phyloP scores from a whole-genome alignment of 1,284 basidiomycete species.

The Malassezia nana region DNA sequence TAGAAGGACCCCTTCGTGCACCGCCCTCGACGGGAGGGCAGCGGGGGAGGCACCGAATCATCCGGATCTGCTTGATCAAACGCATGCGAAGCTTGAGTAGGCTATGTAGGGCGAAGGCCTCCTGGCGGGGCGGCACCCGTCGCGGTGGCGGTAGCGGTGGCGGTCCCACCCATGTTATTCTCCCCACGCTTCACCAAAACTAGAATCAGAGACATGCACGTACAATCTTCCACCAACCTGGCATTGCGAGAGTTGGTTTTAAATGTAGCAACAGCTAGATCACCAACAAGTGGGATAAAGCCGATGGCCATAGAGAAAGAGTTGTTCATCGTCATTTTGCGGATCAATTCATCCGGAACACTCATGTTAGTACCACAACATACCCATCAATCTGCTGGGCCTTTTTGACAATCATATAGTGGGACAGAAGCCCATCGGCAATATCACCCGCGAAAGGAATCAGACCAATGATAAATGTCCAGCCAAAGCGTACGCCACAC shows the following conservation, averaged over 20 bases:
- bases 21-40: too few species aligned
- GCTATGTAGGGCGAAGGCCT: neutral
- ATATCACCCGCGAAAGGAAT: conserved; percentile 64
- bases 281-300: conserved; percentile 67
- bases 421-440: conserved; percentile 61
- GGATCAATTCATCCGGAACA: conserved; percentile 32
- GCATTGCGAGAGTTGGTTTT: conserved; percentile 88
- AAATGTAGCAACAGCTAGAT: conserved; percentile 63
- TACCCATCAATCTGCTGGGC: conserved; percentile 58
- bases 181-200: conserved; percentile 6
- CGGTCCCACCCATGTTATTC: neutral
- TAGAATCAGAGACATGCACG: neutral
- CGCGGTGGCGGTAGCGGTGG: neutral
- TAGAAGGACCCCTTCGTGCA: too few species aligned
- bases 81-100: too few species aligned
- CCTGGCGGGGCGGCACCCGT: neutral
- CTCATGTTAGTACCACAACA: conserved; percentile 3
- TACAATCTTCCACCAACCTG: conserved; percentile 36
- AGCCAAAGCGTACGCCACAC: conserved; percentile 76
- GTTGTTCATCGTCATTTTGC: conserved; percentile 64
- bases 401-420: conserved; percentile 67
- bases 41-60: neutral
- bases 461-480: conserved; percentile 57
- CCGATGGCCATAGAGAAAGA: conserved; percentile 63
- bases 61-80: too few species aligned